Evolutionary conservation across 306 rosid species (phyloP), one percentile per base, ranked within the genome.

Genomic region (Canavalia gladiata): DNA sequence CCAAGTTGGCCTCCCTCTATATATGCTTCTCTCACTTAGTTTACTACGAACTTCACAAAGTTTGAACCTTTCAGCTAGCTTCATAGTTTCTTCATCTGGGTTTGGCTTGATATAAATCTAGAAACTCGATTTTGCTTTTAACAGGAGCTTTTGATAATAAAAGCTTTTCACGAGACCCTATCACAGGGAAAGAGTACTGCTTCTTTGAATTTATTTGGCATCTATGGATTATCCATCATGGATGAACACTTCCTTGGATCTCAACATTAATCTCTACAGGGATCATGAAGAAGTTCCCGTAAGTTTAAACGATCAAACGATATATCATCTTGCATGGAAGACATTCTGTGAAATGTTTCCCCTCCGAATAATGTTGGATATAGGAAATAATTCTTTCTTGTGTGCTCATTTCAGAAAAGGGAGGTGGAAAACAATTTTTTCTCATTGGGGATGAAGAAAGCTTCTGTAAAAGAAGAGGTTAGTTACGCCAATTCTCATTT

Each of bases 191-290:
- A 47, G 2, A 47, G 2, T 49, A 1, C 9, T 56, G 29, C 54
- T 33, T 64, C n/a, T 30, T 76, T 68, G 52, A 39, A 13, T 50
- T 74, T 37, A 49, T 37, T 83, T 62, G 66, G n/a, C 41, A 60
- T 54, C 47, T 25, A 91, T 91, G 97, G 97, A 88, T 83, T 87
- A 37, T 75, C 82, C 97, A 3, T 77, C 94, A 13, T 85, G 72
- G 88, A 82, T 87, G 56, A 94, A 89, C 71, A 90, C 95, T 55
- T 83, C 91, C 54, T 77, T 93, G 83, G 93, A 93, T 89, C 97
- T 96, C 72, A 96, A 89, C 64, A 39, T 84, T 56, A 83, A 74
- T 64, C 86, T 97, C 65, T 68, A 69, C 72, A 64, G 87, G 33
- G 56, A 68, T 71, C 79, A 87, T 52, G 87, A 92, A n/a, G 89